Base-by-base conservation (phyloP, 2,329 filamentous ascomycete species). In the Cytospora schulzeri region DNA sequence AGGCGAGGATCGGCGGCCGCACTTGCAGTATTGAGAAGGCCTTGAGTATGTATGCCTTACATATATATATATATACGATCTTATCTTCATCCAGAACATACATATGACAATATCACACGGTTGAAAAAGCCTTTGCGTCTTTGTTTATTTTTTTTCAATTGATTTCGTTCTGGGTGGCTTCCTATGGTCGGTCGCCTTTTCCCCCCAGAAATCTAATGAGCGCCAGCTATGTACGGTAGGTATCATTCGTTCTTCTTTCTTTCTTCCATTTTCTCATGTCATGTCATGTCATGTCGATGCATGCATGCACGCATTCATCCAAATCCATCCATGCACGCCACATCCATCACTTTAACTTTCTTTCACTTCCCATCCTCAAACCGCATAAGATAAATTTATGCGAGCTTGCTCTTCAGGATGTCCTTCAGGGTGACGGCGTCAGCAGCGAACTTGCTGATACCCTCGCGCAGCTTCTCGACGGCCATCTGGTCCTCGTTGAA, bases 401-500 rank as follows among this genome's bases (percentile, higher is more conserved):
- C 77, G 63, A 98, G 85, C 91, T 97, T 98, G 81, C 88, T 80
- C 85, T 90, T 90, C 76, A 99, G 85, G 75, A 96, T 93, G 69
- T 87, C 86, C 91, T 98, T 98, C 73, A 99, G 89, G 66, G 92
- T 96, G 71, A 93, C 83, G 71, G 95, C 93, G 76, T 99, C 95
- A 72, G 95, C 95, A 66, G 95, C 94, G 76, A 99, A 99, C 85
- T 97, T 97, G 86, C 92, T 96, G 85, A 99, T 99, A 81, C 95
- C 95, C 83, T 99, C 95, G 68, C 93, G 91, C 73, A 99, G 89
- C 91, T 99, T 99, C 90, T 98, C 93, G 71, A 96, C 92, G 69
- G 92, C 95, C 95, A 99, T 99, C 80, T 94, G 91, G 76, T 99
- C 93, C 87, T 99, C 95, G 87, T 99, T 99, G 89, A 99, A 97